phyloP scores from a whole-genome alignment of 169 alveolate species.

The Plasmodium cynomolgi region DNA sequence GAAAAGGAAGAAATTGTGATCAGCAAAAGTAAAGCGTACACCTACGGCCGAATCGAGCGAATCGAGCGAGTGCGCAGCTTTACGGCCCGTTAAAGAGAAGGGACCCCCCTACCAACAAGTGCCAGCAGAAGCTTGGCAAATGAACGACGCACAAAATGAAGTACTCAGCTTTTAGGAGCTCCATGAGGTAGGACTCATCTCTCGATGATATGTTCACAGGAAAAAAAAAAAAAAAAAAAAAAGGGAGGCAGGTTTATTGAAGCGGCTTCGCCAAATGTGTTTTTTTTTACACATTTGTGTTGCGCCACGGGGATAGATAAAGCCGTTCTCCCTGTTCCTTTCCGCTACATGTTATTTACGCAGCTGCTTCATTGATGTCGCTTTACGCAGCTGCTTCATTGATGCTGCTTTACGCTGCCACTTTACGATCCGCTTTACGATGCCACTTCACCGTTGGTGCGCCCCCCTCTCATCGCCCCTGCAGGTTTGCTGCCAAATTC shows the following conservation, averaged over 20 bases:
- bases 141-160: slow-evolving; percentile 45
- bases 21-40: background rate
- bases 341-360: background rate
- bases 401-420: too few relatives aligned
- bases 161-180: slow-evolving; percentile 63
- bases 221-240: background rate
- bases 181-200: slow-evolving; percentile 31
- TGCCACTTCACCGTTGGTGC: background rate
- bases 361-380: too few relatives aligned
- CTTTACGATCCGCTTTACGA: too few relatives aligned
- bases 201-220: background rate
- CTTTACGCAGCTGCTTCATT: too few relatives aligned
- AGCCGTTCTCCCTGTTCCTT: background rate
- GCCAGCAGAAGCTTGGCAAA: background rate
- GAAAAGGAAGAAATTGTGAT: background rate
- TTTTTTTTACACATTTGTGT: background rate
- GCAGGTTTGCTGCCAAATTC: slow-evolving; percentile 58
- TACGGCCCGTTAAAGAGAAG: background rate
- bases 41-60: background rate
- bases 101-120: background rate
- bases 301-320: background rate
- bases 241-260: background rate
- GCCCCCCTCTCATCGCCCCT: background rate
- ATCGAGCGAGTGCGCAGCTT: background rate
- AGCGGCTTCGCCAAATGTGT: background rate